A percentile compares a stretch with the other conserved stretches of the same genome.
Evolutionary conservation across 345 rosid species (phyloP).

Genomic region (Psidium guajava): DNA sequence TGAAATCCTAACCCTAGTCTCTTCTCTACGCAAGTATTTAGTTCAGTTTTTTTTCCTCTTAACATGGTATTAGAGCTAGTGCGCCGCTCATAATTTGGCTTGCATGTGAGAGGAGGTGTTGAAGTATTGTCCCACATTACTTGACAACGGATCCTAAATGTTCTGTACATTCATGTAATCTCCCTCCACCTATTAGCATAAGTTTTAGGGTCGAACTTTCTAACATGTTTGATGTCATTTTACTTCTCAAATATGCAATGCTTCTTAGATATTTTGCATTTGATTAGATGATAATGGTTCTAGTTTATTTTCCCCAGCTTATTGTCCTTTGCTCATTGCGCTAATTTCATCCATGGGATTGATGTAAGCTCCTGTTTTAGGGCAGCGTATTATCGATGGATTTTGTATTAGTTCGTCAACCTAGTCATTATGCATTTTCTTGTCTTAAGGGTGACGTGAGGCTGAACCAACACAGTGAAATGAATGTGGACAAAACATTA

Average conservation of each 20-base stretch:
- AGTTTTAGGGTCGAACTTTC: too few species aligned
- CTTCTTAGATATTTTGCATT: not conserved
- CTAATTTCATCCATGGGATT: not conserved
- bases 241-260: not conserved
- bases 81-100: too few species aligned
- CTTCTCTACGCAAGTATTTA: too few species aligned
- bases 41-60: too few species aligned
- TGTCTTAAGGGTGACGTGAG: constrained; percentile 43
- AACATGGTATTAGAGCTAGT: too few species aligned
- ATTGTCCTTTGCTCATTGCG: not conserved
- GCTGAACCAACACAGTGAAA: constrained; percentile 14
- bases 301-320: not conserved
- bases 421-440: constrained; percentile 25
- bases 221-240: not conserved
- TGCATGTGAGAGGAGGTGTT: too few species aligned
- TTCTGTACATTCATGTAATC: too few species aligned
- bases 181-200: too few species aligned
- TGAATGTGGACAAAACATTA: constrained; percentile 21
- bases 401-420: constrained; percentile 12
- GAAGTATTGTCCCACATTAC: too few species aligned
- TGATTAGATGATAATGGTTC: not conserved
- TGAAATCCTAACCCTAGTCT: too few species aligned
- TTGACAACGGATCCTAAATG: too few species aligned
- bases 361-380: constrained; percentile 3
- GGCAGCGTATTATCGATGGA: constrained; percentile 12